A percentile compares a stretch with the other conserved stretches of the same genome.
These are phyloP conservation scores for Penicillium cinerascens DNA, from an alignment of 495 filamentous ascomycete species.

Conservation along the genomic window DNA sequence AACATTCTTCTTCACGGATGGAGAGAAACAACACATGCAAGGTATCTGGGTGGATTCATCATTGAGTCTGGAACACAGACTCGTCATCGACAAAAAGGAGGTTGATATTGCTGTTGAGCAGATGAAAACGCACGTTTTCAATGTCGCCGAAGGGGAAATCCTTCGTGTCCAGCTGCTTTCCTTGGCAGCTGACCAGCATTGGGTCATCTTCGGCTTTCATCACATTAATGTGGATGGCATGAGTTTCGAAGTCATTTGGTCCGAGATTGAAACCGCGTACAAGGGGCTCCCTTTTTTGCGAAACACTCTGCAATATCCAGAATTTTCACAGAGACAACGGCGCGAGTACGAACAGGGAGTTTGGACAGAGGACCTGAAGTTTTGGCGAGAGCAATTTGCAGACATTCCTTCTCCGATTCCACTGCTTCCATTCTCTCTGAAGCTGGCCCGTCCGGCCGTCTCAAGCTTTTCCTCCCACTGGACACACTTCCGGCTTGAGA, in stretches of 20 bases:
- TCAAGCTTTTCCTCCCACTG: not conserved
- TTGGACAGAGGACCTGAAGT: slow-evolving; percentile 24
- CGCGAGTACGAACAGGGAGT: slow-evolving; percentile 13
- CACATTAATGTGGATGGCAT: slow-evolving; percentile 51
- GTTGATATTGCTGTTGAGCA: slow-evolving; percentile 7
- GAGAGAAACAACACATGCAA: slow-evolving; percentile 18
- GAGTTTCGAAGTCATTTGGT: slow-evolving; percentile 32
- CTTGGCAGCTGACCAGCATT: slow-evolving; percentile 12
- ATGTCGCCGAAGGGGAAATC: slow-evolving; percentile 29
- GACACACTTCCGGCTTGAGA: slow-evolving; percentile 13
- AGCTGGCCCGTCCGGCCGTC: slow-evolving; percentile 5
- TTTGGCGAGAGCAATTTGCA: slow-evolving; percentile 33
- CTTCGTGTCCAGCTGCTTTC: slow-evolving; percentile 28
- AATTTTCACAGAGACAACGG: slow-evolving; percentile 25
- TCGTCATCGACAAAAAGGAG: slow-evolving; percentile 8
- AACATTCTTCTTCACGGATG: slow-evolving; percentile 35
- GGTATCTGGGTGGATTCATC: slow-evolving; percentile 16
- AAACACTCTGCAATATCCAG: slow-evolving; percentile 19
- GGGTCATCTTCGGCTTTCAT: slow-evolving; percentile 35
- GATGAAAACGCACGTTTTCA: slow-evolving; percentile 23
- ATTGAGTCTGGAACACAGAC: slow-evolving; percentile 14
- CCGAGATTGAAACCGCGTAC: slow-evolving; percentile 41
- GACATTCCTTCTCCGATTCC: slow-evolving; percentile 29
- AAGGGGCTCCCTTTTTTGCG: slow-evolving; percentile 12
- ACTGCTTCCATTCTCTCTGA: slow-evolving; percentile 30